phyloP scores from a whole-genome alignment of 164 flowering plant species.

The Cinnamomum micranthum region DNA sequence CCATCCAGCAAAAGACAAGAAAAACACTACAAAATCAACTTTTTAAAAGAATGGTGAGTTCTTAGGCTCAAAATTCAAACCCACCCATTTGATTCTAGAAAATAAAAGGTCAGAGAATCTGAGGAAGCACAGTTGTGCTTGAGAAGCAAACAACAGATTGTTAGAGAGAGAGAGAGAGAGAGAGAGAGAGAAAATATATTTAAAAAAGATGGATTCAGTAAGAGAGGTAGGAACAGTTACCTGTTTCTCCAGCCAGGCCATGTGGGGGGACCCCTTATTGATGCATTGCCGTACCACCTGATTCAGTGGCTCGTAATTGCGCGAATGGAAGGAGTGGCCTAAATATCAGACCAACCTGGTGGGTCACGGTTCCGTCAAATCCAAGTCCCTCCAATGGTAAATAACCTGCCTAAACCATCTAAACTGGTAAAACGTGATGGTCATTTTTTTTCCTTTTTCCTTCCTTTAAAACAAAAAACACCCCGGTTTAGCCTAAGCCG shows the following conservation, averaged over 20 bases:
- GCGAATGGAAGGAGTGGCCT: no score
- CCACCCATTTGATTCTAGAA: neutral
- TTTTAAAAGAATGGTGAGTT: neutral
- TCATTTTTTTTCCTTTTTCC: no score
- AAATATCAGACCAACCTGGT: no score
- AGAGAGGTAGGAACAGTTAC: neutral
- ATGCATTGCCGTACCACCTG: neutral
- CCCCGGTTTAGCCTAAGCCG: no score
- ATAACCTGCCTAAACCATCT: no score
- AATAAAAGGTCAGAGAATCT: conserved; percentile 9
- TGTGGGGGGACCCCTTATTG: conserved; percentile 18
- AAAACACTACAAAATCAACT: neutral
- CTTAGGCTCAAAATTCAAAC: neutral
- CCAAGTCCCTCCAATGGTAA: no score
- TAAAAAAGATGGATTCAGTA: no score
- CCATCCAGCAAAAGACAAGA: neutral
- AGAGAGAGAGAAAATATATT: neutral
- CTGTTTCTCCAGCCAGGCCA: conserved; percentile 29
- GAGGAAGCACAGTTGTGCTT: neutral
- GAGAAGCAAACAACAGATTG: neutral
- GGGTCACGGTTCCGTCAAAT: no score
- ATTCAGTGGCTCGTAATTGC: neutral
- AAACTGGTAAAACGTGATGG: no score
- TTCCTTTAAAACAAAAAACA: no score
- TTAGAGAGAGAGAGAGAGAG: neutral